Base-by-base conservation (phyloP, 1,284 basidiomycete species). In the Austroboletus novae-zelandiae region DNA sequence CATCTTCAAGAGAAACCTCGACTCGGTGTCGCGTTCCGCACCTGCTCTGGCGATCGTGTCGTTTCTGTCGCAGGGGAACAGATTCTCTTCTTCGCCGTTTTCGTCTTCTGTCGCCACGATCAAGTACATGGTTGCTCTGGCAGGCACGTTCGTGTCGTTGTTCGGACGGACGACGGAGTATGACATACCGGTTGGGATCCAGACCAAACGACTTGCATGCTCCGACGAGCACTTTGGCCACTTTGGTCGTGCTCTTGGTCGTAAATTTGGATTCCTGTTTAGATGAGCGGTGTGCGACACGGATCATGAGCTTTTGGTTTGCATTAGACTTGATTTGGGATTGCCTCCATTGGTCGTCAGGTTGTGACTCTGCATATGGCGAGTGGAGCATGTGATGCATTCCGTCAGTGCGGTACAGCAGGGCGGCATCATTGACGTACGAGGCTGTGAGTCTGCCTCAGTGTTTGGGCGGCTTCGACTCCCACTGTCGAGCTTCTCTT, bases 151-250 rank as follows among this genome's bases (percentile, higher is more conserved):
- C 10, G 17, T 23, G 9, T 30, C 10, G 32, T 14, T 31, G 13
- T 31, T 13, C 18, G 15, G n/a, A 23, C 4, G 23, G 18, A 47
- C 9, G 30, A 43, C 4, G n/a, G n/a, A 37, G 14, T 15, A 20
- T 10, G n/a, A 58, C 62, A 29, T 40, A 76, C 76, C 45, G 54
- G 18, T 53, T 52, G 5, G 44, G 41, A 35, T 74, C 70, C 27
- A 78, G 48, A 0, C 56, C 55, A 43, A 78, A 79, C 14, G 66
- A 74, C 48, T 64, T 74, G 58, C 76, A 79, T 18, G 66, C 75
- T 6, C 66, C 69, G 1, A 58, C 44, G 1, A 78, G 63, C 10
- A 78, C 73, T 45, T 77, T 78, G 30, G 56, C 53, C 4, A 78
- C 69, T 9, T 57, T 61, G 45, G 77, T 75, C n/a, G 70, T 69